A percentile compares a stretch with the other conserved stretches of the same genome.
phyloP scores from a whole-genome alignment of 2,329 filamentous ascomycete genomes.

The Paecilomyces formosus region DNA sequence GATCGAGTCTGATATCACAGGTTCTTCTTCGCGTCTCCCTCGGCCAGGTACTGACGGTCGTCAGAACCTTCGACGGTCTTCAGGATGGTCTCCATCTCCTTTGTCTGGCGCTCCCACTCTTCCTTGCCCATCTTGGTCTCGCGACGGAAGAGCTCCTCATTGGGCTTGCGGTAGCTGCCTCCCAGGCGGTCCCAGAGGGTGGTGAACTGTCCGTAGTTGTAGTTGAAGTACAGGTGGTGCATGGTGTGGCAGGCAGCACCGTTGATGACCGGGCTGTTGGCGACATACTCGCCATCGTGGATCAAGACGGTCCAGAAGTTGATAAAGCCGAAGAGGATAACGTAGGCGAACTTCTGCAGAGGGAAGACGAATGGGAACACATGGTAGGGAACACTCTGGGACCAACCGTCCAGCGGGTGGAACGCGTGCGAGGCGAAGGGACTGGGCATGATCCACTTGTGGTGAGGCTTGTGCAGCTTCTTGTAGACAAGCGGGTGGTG shows the following conservation, averaged over 20 bases:
- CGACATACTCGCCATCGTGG: slow-evolving; percentile 89
- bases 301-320: slow-evolving; percentile 98
- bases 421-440: slow-evolving; percentile 90
- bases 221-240: slow-evolving; percentile 82
- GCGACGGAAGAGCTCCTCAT: slow-evolving; percentile 74
- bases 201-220: slow-evolving; percentile 93
- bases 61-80: slow-evolving; percentile 61
- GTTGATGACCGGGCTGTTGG: slow-evolving; percentile 86
- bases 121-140: slow-evolving; percentile 76
- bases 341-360: slow-evolving; percentile 81
- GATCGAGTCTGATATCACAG: slow-evolving; percentile 15
- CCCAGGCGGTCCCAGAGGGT: slow-evolving; percentile 86
- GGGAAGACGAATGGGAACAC: slow-evolving; percentile 89
- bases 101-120: slow-evolving; percentile 71
- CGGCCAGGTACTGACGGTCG: slow-evolving; percentile 35
- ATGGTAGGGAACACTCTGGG: slow-evolving; percentile 86
- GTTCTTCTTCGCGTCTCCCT: slow-evolving; percentile 28
- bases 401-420: slow-evolving; percentile 86
- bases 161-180: slow-evolving; percentile 79
- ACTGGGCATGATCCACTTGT: slow-evolving; percentile 99
- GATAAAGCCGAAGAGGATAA: slow-evolving; percentile 81
- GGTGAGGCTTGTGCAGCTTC: slow-evolving; percentile 88
- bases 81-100: slow-evolving; percentile 69
- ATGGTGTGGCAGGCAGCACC: slow-evolving; percentile 89
- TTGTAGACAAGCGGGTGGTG: slow-evolving; percentile 81